Base-by-base conservation (phyloP, 2,329 filamentous ascomycete species). In the Pseudocercospora eumusae region DNA sequence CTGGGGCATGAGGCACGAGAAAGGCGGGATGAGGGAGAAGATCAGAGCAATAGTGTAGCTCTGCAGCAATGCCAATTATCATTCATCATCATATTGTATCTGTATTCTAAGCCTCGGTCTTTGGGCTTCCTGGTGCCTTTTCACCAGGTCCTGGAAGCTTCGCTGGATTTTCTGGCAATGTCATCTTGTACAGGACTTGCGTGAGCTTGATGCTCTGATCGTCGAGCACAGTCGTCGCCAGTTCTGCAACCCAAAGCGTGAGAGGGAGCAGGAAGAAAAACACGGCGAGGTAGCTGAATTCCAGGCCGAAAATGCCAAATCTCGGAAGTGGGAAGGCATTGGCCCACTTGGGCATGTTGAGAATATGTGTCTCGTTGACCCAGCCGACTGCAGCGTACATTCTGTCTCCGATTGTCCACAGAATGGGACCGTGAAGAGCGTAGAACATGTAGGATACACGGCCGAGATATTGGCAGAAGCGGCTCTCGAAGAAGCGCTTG, bases 401-500 rank as follows among this genome's bases (percentile, higher is more conserved):
- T 42, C 87, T 78, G 70, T 90, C 86, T 3, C 86, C 87, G 1
- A 88, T 57, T 0, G 79, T 80, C 78, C 79, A 83, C 0, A 89
- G 75, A 0, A 89, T 73, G 0, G 86, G 86, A 0, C 86, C 86
- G 66, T 89, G 87, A 10, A 88, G 80, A 8, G 89, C 77, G 73
- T 89, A 89, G 9, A 89, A 75, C 1, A 83, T 79, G 70, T 83
- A 89, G 0, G 85, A 88, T 59, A 88, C 80, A 52, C 82, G 81
- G 0, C 86, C 87, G 2, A 89, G 78, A 64, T 86, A 87, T 69
- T 87, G 86, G 68, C 82, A 84, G 68, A 86, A 82, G 21, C 77
- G 76, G 0, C 76, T 78, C 71, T 87, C 86, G 68, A 88, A 88
- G 69, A 87, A 84, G 2, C 74, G 64, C 73, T 82, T 83, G 15